Conservation (phyloP, 2,329 filamentous ascomycete species). For the Fusarium virguliforme region DNA sequence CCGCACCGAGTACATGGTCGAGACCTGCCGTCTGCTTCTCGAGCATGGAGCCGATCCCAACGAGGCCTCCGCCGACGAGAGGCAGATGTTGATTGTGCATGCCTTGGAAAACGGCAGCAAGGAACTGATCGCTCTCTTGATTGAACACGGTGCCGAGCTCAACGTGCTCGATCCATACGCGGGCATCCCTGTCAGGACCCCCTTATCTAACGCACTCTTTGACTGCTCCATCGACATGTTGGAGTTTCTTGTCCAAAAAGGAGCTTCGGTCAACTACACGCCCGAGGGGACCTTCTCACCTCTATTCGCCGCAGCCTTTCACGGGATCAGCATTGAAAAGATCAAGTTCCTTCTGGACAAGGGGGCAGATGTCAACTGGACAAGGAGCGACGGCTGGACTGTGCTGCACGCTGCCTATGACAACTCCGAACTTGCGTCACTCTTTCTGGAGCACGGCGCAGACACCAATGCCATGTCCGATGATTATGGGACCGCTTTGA, state of each 20-base stretch:
- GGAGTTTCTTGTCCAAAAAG: not conserved
- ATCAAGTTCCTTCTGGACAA: not conserved
- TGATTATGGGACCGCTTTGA: not conserved
- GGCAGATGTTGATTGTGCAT: not conserved
- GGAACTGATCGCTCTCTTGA: not conserved
- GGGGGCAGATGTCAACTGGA: conserved; percentile 5
- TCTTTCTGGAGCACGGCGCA: not conserved
- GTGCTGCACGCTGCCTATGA: not conserved
- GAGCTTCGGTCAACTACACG: not conserved
- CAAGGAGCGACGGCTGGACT: not conserved
- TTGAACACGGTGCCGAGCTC: not conserved
- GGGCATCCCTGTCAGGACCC: not conserved
- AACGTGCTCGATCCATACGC: not conserved
- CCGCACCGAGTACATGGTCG: not conserved
- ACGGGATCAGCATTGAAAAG: not conserved
- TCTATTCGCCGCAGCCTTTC: not conserved
- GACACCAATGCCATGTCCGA: not conserved
- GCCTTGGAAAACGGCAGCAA: not conserved
- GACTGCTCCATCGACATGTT: not conserved
- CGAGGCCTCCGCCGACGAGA: not conserved
- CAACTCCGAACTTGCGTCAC: not conserved
- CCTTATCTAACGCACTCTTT: not conserved
- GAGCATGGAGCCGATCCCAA: conserved; percentile 3
- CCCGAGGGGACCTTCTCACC: not conserved
- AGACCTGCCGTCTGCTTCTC: not conserved